Conservation (phyloP, 768 basidiomycete genomes). For the Tephrocybe sp. region DNA sequence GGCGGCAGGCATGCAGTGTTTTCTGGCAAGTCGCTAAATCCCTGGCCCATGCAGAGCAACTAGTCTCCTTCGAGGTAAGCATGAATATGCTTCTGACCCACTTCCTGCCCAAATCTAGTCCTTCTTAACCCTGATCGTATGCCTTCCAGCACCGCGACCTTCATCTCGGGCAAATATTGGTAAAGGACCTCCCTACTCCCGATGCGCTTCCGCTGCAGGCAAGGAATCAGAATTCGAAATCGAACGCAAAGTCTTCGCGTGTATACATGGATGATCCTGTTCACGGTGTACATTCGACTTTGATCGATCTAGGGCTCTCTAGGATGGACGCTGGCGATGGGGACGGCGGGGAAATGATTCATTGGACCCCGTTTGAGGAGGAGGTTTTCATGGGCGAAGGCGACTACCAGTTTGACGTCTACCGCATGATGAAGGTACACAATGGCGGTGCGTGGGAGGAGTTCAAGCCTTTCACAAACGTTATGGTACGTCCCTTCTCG, state of each 20-base stretch:
- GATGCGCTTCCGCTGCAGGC: slow-evolving; percentile 30
- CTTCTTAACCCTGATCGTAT: neutral
- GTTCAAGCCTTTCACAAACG: slow-evolving; percentile 83
- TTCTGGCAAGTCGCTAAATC: slow-evolving; percentile 89
- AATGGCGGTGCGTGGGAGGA: slow-evolving; percentile 68
- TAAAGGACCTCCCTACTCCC: slow-evolving; percentile 50
- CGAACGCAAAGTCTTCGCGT: slow-evolving; percentile 23
- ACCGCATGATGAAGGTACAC: slow-evolving; percentile 79
- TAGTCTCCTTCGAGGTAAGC: slow-evolving; percentile 85
- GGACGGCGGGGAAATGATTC: slow-evolving; percentile 42
- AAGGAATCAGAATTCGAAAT: slow-evolving; percentile 32
- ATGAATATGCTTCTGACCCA: neutral
- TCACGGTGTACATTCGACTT: slow-evolving; percentile 74
- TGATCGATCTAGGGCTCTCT: slow-evolving; percentile 95
- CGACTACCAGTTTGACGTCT: slow-evolving; percentile 94
- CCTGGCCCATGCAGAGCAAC: slow-evolving; percentile 76
- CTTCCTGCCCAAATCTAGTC: too few species aligned
- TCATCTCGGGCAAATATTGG: slow-evolving; percentile 97
- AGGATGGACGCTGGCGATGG: slow-evolving; percentile 68
- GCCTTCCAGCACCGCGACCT: slow-evolving; percentile 87
- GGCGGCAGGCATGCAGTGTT: slow-evolving; percentile 85
- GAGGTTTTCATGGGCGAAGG: slow-evolving; percentile 94
- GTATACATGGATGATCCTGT: slow-evolving; percentile 63
- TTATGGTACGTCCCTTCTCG: slow-evolving; percentile 62
- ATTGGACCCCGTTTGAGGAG: slow-evolving; percentile 84